Evolutionary conservation across 305 asterid species (phyloP).

Genomic region (Plantago rigida): DNA sequence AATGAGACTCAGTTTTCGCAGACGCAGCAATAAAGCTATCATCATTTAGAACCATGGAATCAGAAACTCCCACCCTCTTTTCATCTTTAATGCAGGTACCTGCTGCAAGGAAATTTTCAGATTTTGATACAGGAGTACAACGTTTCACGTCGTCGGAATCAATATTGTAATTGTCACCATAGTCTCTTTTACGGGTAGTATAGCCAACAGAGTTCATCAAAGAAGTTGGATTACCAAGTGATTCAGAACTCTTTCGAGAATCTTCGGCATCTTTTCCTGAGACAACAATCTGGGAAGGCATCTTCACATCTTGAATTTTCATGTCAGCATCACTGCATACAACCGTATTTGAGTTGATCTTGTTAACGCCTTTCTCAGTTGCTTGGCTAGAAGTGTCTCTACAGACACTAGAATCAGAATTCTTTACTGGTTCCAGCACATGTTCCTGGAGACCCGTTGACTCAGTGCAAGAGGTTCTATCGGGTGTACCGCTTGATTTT

Average conservation of each 20-base stretch:
- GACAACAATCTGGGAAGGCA: slow-evolving; percentile 21
- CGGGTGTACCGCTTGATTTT: slow-evolving; percentile 23
- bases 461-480: slow-evolving; percentile 26
- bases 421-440: slow-evolving; percentile 18
- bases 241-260: slow-evolving; percentile 26
- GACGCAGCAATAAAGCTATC: slow-evolving; percentile 27
- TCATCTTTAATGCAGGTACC: slow-evolving; percentile 30
- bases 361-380: slow-evolving; percentile 22
- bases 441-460: slow-evolving; percentile 13
- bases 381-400: slow-evolving; percentile 23
- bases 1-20: slow-evolving; percentile 23
- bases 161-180: slow-evolving; percentile 28
- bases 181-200: slow-evolving; percentile 24
- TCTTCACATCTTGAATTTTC: slow-evolving; percentile 20
- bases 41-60: slow-evolving; percentile 20
- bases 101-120: slow-evolving; percentile 31
- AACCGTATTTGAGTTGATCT: slow-evolving; percentile 23
- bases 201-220: slow-evolving; percentile 19
- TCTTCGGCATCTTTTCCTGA: slow-evolving; percentile 19
- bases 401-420: slow-evolving; percentile 15
- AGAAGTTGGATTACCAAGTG: slow-evolving; percentile 29
- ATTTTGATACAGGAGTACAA: slow-evolving; percentile 20
- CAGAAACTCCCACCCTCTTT: slow-evolving; percentile 22
- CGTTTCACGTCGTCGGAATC: slow-evolving; percentile 23
- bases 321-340: slow-evolving; percentile 21